Evolutionary conservation across 345 rosid species (phyloP).

Genomic region (Alliaria petiolata): DNA sequence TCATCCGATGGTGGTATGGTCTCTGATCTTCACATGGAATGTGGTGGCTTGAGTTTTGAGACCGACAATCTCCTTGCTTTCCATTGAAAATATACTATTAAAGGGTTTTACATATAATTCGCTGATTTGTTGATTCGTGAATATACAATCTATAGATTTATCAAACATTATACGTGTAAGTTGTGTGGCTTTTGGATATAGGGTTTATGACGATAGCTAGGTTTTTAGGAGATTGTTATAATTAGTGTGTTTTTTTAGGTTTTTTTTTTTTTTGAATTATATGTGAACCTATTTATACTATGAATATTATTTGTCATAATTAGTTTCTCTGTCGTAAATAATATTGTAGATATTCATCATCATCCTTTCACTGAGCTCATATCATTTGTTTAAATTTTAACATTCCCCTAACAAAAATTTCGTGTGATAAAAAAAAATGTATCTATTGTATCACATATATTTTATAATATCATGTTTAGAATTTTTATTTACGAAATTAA

Average conservation of each 20-base stretch:
- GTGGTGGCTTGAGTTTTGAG: conserved; percentile 30
- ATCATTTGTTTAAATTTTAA: background rate
- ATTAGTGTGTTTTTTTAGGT: background rate
- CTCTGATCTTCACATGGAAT: conserved; percentile 26
- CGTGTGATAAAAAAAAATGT: background rate
- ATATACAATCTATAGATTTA: conserved; percentile 11
- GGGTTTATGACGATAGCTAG: conserved; percentile 22
- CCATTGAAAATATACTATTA: conserved; percentile 6
- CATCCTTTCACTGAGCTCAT: background rate
- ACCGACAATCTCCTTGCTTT: conserved; percentile 17
- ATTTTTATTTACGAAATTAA: background rate
- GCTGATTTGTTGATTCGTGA: conserved; percentile 33
- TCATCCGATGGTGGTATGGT: conserved; percentile 29
- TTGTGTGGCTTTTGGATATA: conserved; percentile 26
- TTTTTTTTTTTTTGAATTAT: background rate
- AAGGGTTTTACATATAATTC: background rate
- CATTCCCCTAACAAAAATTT: background rate
- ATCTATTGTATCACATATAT: background rate
- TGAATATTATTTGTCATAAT: background rate
- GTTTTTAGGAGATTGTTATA: conserved; percentile 5
- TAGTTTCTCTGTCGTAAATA: background rate
- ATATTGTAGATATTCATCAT: background rate
- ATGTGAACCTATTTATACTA: background rate
- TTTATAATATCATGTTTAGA: background rate
- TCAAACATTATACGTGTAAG: conserved; percentile 15